Percentiles rank a stretch among this genome's conserved stretches.
These are phyloP conservation scores for Lecanicillium sp. DNA, from an alignment of 2,329 filamentous ascomycete species.

Conservation along the genomic window DNA sequence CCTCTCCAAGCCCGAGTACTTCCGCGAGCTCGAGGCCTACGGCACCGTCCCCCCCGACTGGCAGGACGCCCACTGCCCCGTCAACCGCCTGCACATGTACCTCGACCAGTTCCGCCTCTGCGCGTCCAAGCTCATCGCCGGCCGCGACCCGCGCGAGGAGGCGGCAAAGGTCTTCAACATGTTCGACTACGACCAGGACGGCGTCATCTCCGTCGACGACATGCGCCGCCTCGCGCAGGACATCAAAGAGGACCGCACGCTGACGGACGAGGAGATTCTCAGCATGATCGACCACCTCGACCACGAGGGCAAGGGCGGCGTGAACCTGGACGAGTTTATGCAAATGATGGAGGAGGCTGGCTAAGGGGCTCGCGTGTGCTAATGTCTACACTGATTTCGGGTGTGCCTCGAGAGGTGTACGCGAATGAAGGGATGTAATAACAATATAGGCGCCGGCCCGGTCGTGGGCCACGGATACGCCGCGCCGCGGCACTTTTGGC, in stretches of 20 bases:
- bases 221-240: slow-evolving; percentile 82
- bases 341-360: slow-evolving; percentile 50
- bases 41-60: slow-evolving; percentile 64
- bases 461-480: too few species aligned
- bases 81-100: slow-evolving; percentile 43
- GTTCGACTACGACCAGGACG: slow-evolving; percentile 90
- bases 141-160: slow-evolving; percentile 83
- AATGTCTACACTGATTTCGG: too few species aligned
- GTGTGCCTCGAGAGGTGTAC: too few species aligned
- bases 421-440: too few species aligned
- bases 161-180: slow-evolving; percentile 85
- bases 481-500: too few species aligned
- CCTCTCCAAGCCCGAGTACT: slow-evolving; percentile 77
- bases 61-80: slow-evolving; percentile 37
- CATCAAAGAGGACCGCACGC: slow-evolving; percentile 69
- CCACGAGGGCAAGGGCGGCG: slow-evolving; percentile 81
- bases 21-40: slow-evolving; percentile 72
- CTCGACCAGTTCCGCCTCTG: slow-evolving; percentile 56
- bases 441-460: too few species aligned
- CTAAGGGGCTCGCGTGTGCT: slow-evolving; percentile 28
- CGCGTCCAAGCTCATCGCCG: slow-evolving; percentile 74
- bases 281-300: slow-evolving; percentile 99
- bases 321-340: slow-evolving; percentile 63
- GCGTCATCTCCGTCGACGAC: slow-evolving; percentile 83
- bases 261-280: slow-evolving; percentile 85